Base-by-base conservation (phyloP, 352 stramenopile species). In the Globisporangium splendens region DNA sequence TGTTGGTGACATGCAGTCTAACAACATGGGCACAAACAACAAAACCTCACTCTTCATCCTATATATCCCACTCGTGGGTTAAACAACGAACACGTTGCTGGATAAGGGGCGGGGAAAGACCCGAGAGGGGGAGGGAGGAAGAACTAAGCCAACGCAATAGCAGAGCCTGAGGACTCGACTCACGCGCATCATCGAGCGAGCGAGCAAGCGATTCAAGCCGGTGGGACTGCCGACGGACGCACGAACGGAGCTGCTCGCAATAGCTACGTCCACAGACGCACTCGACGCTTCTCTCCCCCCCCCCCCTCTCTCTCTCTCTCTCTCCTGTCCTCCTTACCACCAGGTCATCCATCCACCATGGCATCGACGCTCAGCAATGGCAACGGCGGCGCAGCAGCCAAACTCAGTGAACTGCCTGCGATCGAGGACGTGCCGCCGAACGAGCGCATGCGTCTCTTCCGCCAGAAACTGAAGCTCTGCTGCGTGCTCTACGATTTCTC, bases 391-490 rank as follows among this genome's bases (percentile, higher is more conserved):
- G 20, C 20, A 24, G 46, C 51, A 54, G 56, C 69, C 51, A 81
- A 79, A 65, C 71, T 88, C 31, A 72, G 61, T 20, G 77, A 88
- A 52, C 64, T 88, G 28, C 77, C 77, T 21, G 65, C 75, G 46
- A 63, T 88, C 22, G 75, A 83, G 50, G 75, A 85, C 60, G 77
- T 79, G 20, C 70, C 75, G 33, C 64, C 68, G 42, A 75, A 62
- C 49, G 77, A 88, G 49, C 70, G 73, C 44, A 85, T 83, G 70
- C 70, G 72, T n/a, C 68, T 88, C 14, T 88, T 88, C 47, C 77
- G 75, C 24, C 74, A 88, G 58, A 88, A 88, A 48, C 68, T 88
- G 39, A 80, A 82, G 60, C 72, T 88, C 56, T 88, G 77, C 59
- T 74, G 65, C 49, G 69, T 66, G 50, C 57, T 88, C 31, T 81